A percentile compares a stretch with the other conserved stretches of the same genome.
Evolutionary conservation across 2,329 filamentous ascomycete species (phyloP).

Genomic region (Xylaria sp.): DNA sequence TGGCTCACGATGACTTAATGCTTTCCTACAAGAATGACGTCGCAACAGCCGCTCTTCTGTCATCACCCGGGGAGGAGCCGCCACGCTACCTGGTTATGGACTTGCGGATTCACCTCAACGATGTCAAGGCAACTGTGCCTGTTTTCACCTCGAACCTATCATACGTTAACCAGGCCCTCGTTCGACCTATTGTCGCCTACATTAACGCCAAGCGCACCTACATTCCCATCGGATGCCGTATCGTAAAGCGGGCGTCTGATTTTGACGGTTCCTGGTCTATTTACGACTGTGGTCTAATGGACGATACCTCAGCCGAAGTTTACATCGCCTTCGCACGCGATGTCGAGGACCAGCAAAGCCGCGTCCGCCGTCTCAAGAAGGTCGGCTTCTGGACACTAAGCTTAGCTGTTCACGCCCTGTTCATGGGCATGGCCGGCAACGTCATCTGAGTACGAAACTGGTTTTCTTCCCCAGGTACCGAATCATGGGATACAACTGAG

Average conservation of each 20-base stretch:
- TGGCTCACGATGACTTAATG: slow-evolving; percentile 3
- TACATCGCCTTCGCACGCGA: slow-evolving; percentile 92
- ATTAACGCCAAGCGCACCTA: slow-evolving; percentile 95
- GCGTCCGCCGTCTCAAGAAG: slow-evolving; percentile 83
- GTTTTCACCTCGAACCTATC: slow-evolving; percentile 88
- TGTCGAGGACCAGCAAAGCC: slow-evolving; percentile 81
- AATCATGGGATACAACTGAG: no score
- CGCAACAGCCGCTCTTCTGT: background rate
- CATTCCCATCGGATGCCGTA: slow-evolving; percentile 89
- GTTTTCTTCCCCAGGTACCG: background rate
- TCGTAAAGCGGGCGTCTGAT: slow-evolving; percentile 82
- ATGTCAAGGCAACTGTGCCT: slow-evolving; percentile 86
- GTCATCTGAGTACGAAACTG: slow-evolving; percentile 40
- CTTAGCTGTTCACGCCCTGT: slow-evolving; percentile 84
- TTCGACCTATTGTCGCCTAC: slow-evolving; percentile 94
- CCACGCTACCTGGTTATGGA: slow-evolving; percentile 88
- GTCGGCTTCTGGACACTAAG: slow-evolving; percentile 95
- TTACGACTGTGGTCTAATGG: slow-evolving; percentile 89
- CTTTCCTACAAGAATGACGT: slow-evolving; percentile 5
- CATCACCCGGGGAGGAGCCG: slow-evolving; percentile 44
- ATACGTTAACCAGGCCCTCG: slow-evolving; percentile 92
- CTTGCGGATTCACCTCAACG: slow-evolving; percentile 88
- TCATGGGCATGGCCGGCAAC: slow-evolving; percentile 90
- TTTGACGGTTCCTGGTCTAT: slow-evolving; percentile 96
- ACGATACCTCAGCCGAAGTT: slow-evolving; percentile 86